A percentile compares a stretch with the other conserved stretches of the same genome.
Conservation (phyloP, 2,329 filamentous ascomycete species). For the Scedosporium dehoogii region DNA sequence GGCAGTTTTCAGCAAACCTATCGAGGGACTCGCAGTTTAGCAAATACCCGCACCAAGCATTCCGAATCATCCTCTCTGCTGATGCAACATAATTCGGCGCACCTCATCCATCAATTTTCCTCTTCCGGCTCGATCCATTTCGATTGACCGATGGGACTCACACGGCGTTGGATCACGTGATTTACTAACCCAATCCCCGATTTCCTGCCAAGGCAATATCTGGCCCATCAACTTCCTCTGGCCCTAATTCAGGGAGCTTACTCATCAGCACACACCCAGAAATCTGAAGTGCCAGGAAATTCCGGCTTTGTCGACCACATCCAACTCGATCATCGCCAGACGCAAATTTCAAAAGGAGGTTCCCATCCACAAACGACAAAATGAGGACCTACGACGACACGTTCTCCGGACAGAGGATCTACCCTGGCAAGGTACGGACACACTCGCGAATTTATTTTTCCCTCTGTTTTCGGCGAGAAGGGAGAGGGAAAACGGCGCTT, state of each 20-base stretch:
- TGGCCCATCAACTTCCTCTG: neutral
- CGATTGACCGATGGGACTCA: too few relatives aligned
- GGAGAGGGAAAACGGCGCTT: neutral
- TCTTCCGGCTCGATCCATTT: too few relatives aligned
- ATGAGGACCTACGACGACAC: slow-evolving; percentile 60
- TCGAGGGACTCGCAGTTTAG: too few relatives aligned
- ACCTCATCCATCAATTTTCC: too few relatives aligned
- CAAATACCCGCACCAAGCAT: too few relatives aligned
- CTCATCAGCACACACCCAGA: slow-evolving; percentile 7
- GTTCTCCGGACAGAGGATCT: slow-evolving; percentile 58
- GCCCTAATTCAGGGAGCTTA: slow-evolving; percentile 4
- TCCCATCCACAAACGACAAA: slow-evolving; percentile 5
- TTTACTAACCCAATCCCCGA: neutral
- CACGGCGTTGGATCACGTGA: neutral
- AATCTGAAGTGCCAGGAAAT: slow-evolving; percentile 7
- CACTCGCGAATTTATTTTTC: neutral
- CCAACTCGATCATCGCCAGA: slow-evolving; percentile 3
- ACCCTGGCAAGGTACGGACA: slow-evolving; percentile 54
- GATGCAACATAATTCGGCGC: too few relatives aligned
- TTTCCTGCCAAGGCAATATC: neutral
- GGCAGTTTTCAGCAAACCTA: too few relatives aligned
- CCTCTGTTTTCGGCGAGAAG: neutral
- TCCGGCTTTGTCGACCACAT: neutral
- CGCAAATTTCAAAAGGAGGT: slow-evolving; percentile 4
- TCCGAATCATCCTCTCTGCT: too few relatives aligned